Evolutionary conservation across 352 stramenopile genomes (phyloP).

Genomic region (Elongisporangium senticosum): DNA sequence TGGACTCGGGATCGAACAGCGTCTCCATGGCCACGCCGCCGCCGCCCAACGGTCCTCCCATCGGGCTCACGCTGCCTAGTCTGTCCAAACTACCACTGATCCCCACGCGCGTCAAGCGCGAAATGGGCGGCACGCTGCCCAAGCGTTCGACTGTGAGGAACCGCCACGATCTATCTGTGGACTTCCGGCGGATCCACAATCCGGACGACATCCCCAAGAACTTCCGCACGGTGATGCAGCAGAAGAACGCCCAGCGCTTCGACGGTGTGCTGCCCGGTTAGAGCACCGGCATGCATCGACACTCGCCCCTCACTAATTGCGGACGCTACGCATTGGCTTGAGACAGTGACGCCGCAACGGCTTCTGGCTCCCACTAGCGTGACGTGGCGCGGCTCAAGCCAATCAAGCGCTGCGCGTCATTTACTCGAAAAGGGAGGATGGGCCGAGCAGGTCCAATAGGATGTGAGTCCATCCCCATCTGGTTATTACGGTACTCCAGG

Average conservation of each 20-base stretch:
- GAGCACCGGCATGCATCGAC: not conserved
- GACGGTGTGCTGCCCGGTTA: conserved; percentile 21
- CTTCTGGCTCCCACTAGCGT: not conserved
- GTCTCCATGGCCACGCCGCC: not conserved
- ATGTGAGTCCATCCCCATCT: not conserved
- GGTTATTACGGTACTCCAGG: not conserved
- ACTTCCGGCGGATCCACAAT: conserved; percentile 67
- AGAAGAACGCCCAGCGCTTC: conserved; percentile 38
- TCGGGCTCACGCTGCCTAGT: not conserved
- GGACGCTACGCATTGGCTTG: not conserved
- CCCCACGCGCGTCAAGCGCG: conserved; percentile 42
- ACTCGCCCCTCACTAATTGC: not conserved
- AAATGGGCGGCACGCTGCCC: conserved; percentile 61
- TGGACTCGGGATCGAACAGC: not conserved
- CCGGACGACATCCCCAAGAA: conserved; percentile 70
- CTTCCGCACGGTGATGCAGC: conserved; percentile 54
- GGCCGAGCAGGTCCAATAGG: not conserved
- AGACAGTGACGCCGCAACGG: not conserved
- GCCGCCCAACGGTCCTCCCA: not conserved
- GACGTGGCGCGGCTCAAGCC: not conserved
- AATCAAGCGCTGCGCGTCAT: not conserved
- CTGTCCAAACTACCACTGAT: conserved; percentile 33
- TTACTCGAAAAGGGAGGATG: not conserved
- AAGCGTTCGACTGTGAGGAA: conserved; percentile 61
- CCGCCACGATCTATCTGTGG: conserved; percentile 54